phyloP scores from a whole-genome alignment of 75 land plant species.

The Chamaecyparis obtusa region DNA sequence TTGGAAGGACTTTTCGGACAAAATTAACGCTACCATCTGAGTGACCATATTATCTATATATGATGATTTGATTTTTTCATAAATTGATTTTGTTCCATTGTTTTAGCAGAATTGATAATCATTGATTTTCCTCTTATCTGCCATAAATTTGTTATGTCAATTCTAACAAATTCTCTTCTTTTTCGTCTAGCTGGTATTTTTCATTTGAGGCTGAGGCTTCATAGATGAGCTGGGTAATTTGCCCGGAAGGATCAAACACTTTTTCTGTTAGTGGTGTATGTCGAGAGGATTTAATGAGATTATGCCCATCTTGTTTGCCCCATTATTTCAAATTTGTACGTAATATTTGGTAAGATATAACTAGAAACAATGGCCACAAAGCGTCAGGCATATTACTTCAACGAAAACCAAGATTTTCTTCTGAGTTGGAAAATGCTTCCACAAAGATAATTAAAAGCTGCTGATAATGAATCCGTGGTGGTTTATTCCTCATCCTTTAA shows the following conservation, averaged over 20 bases:
- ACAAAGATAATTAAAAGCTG: too few species aligned
- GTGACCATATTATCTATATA: background rate
- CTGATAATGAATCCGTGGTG: too few species aligned
- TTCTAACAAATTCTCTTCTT: too few species aligned
- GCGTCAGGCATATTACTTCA: too few species aligned
- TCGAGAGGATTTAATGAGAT: background rate
- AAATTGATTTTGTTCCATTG: background rate
- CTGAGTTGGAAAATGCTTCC: too few species aligned
- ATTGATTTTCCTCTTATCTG: constrained; percentile 12
- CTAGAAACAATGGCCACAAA: too few species aligned
- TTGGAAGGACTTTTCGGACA: constrained; percentile 85
- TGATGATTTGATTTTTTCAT: background rate
- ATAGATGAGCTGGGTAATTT: too few species aligned
- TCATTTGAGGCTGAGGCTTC: background rate
- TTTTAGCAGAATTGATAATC: constrained; percentile 16
- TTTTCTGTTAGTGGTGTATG: background rate
- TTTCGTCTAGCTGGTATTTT: background rate
- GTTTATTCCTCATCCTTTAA: too few species aligned
- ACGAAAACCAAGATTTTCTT: too few species aligned
- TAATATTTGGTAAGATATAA: background rate
- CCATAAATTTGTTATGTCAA: background rate
- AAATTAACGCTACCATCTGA: constrained; percentile 31
- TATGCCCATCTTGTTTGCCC: background rate
- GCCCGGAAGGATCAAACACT: too few species aligned
- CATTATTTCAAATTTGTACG: background rate